Percentiles rank a stretch among this genome's conserved stretches.
phyloP scores from a whole-genome alignment of 257 asterid species.

The Cinchona pubescens region DNA sequence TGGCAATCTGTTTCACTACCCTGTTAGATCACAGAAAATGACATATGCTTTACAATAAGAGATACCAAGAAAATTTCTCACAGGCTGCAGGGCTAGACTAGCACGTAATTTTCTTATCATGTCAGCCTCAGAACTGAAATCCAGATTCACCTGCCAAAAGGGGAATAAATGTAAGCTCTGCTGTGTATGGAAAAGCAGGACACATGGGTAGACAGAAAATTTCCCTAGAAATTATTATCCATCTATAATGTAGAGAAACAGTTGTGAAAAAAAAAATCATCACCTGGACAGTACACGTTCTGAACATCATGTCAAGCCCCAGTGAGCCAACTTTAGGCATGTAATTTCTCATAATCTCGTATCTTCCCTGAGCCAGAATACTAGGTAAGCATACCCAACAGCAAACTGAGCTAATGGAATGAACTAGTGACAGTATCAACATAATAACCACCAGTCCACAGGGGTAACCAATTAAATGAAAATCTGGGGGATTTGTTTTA shows the following conservation, averaged over 20 bases:
- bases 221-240: neutral
- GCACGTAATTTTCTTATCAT: conserved; percentile 95
- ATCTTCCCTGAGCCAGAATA: conserved; percentile 75
- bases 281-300: conserved; percentile 98
- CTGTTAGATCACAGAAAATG: conserved; percentile 32
- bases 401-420: conserved; percentile 15
- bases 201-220: neutral
- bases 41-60: conserved; percentile 10
- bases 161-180: neutral
- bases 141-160: conserved; percentile 80
- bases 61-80: conserved; percentile 40
- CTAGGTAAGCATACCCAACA: conserved; percentile 34
- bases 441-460: neutral
- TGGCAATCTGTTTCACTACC: conserved; percentile 71
- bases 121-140: conserved; percentile 92
- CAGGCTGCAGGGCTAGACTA: conserved; percentile 95
- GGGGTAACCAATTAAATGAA: neutral
- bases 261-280: neutral
- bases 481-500: neutral
- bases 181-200: neutral
- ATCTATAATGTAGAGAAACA: neutral
- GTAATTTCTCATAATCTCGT: conserved; percentile 81
- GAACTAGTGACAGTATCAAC: neutral
- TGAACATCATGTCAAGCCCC: conserved; percentile 95
- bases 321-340: conserved; percentile 99